These are phyloP conservation scores for Tagetes erecta DNA, from an alignment of 129 eudicot species.

Conservation along the genomic window DNA sequence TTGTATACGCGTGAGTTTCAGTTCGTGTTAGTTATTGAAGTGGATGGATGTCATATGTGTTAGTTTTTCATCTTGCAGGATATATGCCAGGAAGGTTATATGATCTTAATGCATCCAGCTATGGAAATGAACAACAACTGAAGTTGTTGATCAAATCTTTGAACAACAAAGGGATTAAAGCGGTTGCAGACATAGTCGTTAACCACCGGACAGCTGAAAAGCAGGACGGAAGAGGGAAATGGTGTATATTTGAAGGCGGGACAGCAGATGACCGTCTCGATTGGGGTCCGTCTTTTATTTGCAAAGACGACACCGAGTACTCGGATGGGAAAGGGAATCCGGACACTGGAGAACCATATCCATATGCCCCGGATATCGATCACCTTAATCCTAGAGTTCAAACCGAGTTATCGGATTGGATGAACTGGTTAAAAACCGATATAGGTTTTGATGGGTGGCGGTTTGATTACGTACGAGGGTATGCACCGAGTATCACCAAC, in stretches of 20 bases:
- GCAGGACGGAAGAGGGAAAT: slow-evolving; percentile 59
- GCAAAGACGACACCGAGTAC: slow-evolving; percentile 53
- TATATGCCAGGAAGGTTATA: slow-evolving; percentile 77
- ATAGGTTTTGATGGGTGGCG: slow-evolving; percentile 81
- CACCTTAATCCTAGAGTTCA: slow-evolving; percentile 72
- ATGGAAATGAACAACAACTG: slow-evolving; percentile 49
- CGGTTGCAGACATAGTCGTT: slow-evolving; percentile 68
- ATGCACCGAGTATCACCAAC: slow-evolving; percentile 52
- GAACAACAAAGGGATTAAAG: slow-evolving; percentile 59
- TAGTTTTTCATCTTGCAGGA: slow-evolving; percentile 31
- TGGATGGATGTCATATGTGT: not conserved
- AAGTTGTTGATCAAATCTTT: slow-evolving; percentile 48
- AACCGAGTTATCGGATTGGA: slow-evolving; percentile 72
- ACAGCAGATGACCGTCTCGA: slow-evolving; percentile 69
- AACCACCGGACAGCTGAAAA: slow-evolving; percentile 67
- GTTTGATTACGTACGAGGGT: slow-evolving; percentile 64
- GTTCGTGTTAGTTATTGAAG: not conserved
- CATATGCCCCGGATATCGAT: slow-evolving; percentile 63
- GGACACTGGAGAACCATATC: slow-evolving; percentile 54
- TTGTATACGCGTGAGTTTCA: not conserved
- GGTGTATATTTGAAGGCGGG: slow-evolving; percentile 71
- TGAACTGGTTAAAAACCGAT: slow-evolving; percentile 74
- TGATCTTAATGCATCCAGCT: slow-evolving; percentile 62
- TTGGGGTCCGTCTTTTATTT: slow-evolving; percentile 71
- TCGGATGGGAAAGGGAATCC: slow-evolving; percentile 61